These are phyloP conservation scores for Inga leiocalycina DNA, from an alignment of 306 rosid genomes.

Conservation along the genomic window DNA sequence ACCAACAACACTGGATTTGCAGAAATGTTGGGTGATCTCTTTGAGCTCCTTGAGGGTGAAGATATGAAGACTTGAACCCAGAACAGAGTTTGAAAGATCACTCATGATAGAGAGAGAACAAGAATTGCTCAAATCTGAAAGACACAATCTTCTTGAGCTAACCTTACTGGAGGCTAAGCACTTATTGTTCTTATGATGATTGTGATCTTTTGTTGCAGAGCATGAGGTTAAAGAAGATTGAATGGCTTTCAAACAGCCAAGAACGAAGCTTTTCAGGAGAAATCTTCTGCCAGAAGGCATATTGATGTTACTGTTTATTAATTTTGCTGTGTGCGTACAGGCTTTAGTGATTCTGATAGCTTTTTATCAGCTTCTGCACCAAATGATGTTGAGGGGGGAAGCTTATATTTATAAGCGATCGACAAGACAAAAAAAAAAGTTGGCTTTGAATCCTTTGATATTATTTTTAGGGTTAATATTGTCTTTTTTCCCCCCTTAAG, in stretches of 20 bases:
- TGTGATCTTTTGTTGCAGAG: not conserved
- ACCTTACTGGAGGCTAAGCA: slow-evolving; percentile 39
- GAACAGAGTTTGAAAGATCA: slow-evolving; percentile 71
- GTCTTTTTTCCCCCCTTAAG: no score
- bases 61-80: slow-evolving; percentile 78
- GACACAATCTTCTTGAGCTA: slow-evolving; percentile 58
- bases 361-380: slow-evolving; percentile 25
- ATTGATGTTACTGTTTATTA: not conserved
- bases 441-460: slow-evolving; percentile 2
- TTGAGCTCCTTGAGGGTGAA: slow-evolving; percentile 72
- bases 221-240: slow-evolving; percentile 4
- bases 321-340: not conserved
- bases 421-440: not conserved
- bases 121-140: slow-evolving; percentile 70
- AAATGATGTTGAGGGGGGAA: slow-evolving; percentile 21
- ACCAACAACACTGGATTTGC: slow-evolving; percentile 63
- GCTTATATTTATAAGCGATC: slow-evolving; percentile 38
- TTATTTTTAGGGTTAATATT: no score
- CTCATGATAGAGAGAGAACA: slow-evolving; percentile 72
- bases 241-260: slow-evolving; percentile 57
- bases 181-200: no score
- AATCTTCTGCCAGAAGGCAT: slow-evolving; percentile 54
- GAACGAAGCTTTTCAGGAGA: slow-evolving; percentile 42
- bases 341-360: slow-evolving; percentile 23
- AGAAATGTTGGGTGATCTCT: slow-evolving; percentile 59